These are phyloP conservation scores for Orbilia quercus DNA, from an alignment of 2,329 filamentous ascomycete species.

Conservation along the genomic window DNA sequence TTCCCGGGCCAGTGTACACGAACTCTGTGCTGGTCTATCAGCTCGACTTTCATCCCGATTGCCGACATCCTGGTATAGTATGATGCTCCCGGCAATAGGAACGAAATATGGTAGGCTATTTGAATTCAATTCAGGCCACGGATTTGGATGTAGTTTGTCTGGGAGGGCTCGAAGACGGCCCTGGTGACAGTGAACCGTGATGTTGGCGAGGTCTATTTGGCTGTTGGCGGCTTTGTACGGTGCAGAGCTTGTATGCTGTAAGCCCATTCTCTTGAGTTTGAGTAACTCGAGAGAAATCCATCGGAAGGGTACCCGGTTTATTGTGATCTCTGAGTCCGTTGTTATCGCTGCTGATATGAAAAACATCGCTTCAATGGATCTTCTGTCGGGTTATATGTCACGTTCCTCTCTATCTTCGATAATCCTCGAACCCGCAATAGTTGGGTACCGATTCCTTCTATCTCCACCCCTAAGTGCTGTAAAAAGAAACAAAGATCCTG, in stretches of 20 bases:
- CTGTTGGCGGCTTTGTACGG: constrained; percentile 27
- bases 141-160: constrained; percentile 29
- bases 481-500: constrained; percentile 39
- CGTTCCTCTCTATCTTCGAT: constrained; percentile 5
- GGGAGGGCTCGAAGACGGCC: constrained; percentile 12
- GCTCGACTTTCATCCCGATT: constrained; percentile 19
- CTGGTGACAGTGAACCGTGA: constrained; percentile 22
- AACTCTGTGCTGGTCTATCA: constrained; percentile 23
- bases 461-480: constrained; percentile 19
- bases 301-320: constrained; percentile 26
- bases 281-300: constrained; percentile 38
- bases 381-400: constrained; percentile 28
- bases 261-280: constrained; percentile 32
- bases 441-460: constrained; percentile 33
- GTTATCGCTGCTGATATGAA: constrained; percentile 34
- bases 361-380: constrained; percentile 51
- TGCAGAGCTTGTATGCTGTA: constrained; percentile 3
- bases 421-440: constrained; percentile 17
- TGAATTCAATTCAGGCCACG: constrained; percentile 31
- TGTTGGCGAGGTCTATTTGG: constrained; percentile 16
- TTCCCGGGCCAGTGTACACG: constrained; percentile 13
- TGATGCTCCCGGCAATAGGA: constrained; percentile 25
- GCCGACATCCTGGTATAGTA: constrained; percentile 22
- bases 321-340: constrained; percentile 32
- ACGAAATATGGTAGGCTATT: constrained; percentile 37